A percentile compares a stretch with the other conserved stretches of the same genome.
Evolutionary conservation across 768 basidiomycete genomes (phyloP).

Genomic region (Suillus clintonianus): DNA sequence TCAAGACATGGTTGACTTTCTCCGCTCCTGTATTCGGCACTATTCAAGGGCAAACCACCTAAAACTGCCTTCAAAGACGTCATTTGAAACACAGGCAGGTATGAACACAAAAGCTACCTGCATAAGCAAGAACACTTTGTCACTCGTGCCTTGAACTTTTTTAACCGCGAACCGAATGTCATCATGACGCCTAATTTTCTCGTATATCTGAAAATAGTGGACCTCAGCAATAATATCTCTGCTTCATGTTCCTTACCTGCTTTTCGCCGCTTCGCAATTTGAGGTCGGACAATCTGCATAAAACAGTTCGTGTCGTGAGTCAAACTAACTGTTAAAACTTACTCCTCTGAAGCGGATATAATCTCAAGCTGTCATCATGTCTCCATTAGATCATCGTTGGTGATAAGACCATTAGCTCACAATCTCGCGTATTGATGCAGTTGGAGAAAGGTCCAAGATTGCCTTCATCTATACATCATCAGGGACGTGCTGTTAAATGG

Average conservation of each 20-base stretch:
- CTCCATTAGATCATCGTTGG: conserved; percentile 1
- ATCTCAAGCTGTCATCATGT: conserved; percentile 55
- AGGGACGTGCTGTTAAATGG: not conserved
- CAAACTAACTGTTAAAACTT: conserved; percentile 14
- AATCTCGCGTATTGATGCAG: conserved; percentile 62
- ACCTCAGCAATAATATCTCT: not conserved
- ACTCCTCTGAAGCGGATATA: conserved; percentile 71
- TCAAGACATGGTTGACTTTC: conserved; percentile 79
- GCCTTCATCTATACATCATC: conserved; percentile 57
- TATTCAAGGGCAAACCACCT: conserved; percentile 67
- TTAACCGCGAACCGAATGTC: conserved; percentile 80
- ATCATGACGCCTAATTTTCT: conserved; percentile 66
- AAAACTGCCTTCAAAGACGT: conserved; percentile 59
- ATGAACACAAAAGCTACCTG: conserved; percentile 49
- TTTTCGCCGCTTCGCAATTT: conserved; percentile 80
- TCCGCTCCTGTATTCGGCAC: conserved; percentile 64
- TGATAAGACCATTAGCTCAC: conserved; percentile 40
- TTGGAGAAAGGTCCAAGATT: conserved; percentile 59
- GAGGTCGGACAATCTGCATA: conserved; percentile 59
- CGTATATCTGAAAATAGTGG: conserved; percentile 45
- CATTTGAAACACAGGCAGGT: conserved; percentile 3
- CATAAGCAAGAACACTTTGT: conserved; percentile 81
- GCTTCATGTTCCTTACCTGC: conserved; percentile 40
- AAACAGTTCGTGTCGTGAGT: conserved; percentile 3
- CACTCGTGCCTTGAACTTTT: conserved; percentile 66